Base-by-base conservation (phyloP, 345 rosid genomes). In the Brassica rapa region DNA sequence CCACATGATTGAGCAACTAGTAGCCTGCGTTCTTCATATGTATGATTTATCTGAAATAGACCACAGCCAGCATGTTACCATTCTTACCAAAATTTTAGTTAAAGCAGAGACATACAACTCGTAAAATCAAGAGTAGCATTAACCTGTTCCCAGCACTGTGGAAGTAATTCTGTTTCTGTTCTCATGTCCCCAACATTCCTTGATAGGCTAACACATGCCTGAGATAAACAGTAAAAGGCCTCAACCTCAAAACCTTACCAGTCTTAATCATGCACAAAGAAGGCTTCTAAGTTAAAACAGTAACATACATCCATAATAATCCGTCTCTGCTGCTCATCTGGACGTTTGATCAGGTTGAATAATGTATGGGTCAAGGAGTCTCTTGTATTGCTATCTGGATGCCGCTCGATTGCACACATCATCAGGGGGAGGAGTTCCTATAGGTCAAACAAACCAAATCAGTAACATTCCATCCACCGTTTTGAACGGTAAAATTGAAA, bases 61-160 rank as follows among this genome's bases (percentile, higher is more conserved):
- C 39, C 21, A 43, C 76, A 68, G 73, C 15, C 71, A 71, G 80
- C 56, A 81, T 70, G 64, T 29, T n/a, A 80, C 53, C 80, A 76
- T 62, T 23, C 55, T 3, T 33, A 27, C 62, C 68, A 67, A 72
- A 60, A 9, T 12, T 27, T 27, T 27, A 12, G 12, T 43, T 49
- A 62, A 55, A 63, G 68, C 66, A 14, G 57, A 66, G 37, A n/a
- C 43, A 82, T 56, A 75, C 15, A 65, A 72, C 76, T 70, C 14
- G 66, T 29, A 61, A 80, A 82, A 80, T 56, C 15, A 71, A 62
- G 66, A 24, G 57, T 63, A 65, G 49, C 71, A 81, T 89, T 87
- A 80, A 92, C 98, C 85, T 94, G 97, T 86, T 94, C 98, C 98
- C 97, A 94, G 78, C 97, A 94, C 85, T 94, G 97, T 30, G 97